phyloP scores from a whole-genome alignment of 2,329 filamentous ascomycete genomes.

The Calonectria ilicicola region DNA sequence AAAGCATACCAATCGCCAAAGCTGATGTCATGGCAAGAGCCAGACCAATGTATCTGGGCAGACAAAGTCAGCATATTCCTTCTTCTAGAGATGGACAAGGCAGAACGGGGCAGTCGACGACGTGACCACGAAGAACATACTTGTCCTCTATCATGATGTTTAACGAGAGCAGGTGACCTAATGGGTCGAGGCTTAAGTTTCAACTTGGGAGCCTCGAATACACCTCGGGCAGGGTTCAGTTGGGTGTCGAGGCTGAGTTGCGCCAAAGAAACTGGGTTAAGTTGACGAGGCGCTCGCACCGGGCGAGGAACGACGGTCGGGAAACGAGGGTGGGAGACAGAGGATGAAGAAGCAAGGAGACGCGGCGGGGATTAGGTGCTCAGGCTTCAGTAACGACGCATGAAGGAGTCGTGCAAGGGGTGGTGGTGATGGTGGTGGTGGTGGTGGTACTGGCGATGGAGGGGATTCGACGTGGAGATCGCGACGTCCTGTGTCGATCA shows the following conservation, averaged over 20 bases:
- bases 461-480: conserved; percentile 16
- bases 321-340: conserved; percentile 26
- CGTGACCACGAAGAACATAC: conserved; percentile 41
- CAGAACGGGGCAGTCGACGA: not conserved
- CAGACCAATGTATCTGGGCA: conserved; percentile 78
- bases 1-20: conserved; percentile 77
- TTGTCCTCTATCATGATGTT: conserved; percentile 53
- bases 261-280: conserved; percentile 27
- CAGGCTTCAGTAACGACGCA: conserved; percentile 37
- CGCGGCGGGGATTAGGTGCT: not conserved
- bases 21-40: conserved; percentile 80
- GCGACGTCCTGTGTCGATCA: conserved; percentile 30
- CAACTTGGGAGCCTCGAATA: conserved; percentile 17
- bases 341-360: conserved; percentile 16
- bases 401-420: conserved; percentile 28
- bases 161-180: conserved; percentile 33
- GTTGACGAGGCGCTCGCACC: conserved; percentile 40
- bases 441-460: not conserved
- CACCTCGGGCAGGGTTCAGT: conserved; percentile 23
- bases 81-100: not conserved
- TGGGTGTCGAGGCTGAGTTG: conserved; percentile 15
- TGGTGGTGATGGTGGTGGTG: not conserved
- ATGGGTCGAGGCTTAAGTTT: conserved; percentile 25
- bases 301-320: conserved; percentile 33
- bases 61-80: conserved; percentile 31